Conservation (phyloP, 148 eudicot species). For the Nepenthes gracilis region DNA sequence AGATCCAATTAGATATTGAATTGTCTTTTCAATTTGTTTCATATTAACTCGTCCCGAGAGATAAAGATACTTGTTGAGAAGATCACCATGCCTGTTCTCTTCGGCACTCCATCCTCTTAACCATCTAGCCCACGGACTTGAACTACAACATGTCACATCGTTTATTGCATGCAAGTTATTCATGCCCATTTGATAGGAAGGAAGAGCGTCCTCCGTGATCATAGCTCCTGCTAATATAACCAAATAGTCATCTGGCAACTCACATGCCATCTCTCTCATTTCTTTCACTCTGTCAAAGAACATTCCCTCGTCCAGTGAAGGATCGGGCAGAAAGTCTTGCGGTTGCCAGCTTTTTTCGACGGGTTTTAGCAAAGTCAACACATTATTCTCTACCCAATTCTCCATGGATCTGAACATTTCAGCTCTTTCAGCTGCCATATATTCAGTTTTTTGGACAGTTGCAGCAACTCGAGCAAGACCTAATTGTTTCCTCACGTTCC, state of each 20-base stretch:
- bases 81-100: conserved; percentile 23
- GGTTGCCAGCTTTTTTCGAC: conserved; percentile 25
- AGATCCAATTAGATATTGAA: conserved; percentile 18
- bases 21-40: conserved; percentile 15
- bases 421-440: too few species aligned
- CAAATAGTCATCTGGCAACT: conserved; percentile 20
- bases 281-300: conserved; percentile 8
- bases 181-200: conserved; percentile 19
- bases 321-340: conserved; percentile 17
- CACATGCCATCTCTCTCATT: conserved; percentile 11
- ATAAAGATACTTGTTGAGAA: conserved; percentile 16
- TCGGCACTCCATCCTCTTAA: conserved; percentile 24
- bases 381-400: conserved; percentile 9
- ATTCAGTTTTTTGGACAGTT: too few species aligned
- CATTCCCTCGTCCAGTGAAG: conserved; percentile 5
- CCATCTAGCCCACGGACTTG: conserved; percentile 19
- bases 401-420: conserved; percentile 17
- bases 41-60: conserved; percentile 29
- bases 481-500: too few species aligned
- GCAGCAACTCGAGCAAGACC: too few species aligned
- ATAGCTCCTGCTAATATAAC: conserved; percentile 23
- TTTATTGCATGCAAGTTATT: conserved; percentile 15
- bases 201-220: conserved; percentile 26
- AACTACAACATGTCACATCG: conserved; percentile 16
- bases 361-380: conserved; percentile 20